phyloP scores from a whole-genome alignment of 2,329 filamentous ascomycete species.

The Fusarium mangiferae region DNA sequence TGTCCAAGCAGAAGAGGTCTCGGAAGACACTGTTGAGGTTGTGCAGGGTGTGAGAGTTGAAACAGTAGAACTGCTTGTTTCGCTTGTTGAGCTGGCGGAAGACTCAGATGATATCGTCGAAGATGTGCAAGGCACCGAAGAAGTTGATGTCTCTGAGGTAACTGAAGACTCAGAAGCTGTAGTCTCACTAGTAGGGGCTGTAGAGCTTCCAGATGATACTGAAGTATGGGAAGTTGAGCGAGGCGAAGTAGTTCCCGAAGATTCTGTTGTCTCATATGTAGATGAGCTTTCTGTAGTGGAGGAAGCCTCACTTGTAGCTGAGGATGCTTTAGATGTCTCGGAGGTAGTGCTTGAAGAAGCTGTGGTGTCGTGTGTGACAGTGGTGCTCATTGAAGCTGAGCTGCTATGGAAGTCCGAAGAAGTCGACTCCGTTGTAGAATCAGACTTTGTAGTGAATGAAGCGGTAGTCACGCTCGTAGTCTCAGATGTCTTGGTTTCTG shows the following conservation, averaged over 20 bases:
- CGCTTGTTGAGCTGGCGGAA: background rate
- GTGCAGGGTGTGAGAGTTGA: background rate
- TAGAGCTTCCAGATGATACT: background rate
- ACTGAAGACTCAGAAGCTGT: background rate
- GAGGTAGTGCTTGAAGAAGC: slow-evolving; percentile 6
- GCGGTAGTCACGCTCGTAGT: background rate
- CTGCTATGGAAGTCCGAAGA: background rate
- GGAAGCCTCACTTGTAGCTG: slow-evolving; percentile 10
- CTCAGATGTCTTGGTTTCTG: background rate
- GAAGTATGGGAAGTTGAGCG: background rate
- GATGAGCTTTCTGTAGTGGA: background rate
- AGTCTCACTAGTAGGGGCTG: background rate
- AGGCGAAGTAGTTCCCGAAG: background rate
- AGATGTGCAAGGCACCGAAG: background rate
- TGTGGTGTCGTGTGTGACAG: background rate
- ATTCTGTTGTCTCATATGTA: background rate
- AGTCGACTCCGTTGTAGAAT: background rate
- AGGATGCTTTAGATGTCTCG: background rate
- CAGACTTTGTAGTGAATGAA: background rate
- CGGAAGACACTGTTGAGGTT: background rate
- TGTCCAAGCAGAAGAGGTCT: background rate
- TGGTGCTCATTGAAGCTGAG: slow-evolving; percentile 5
- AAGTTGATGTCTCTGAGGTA: background rate
- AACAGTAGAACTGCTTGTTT: background rate
- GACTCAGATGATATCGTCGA: background rate